Base-by-base conservation (phyloP, 805 yeast genomes). In the Geotrichum ghanense region DNA sequence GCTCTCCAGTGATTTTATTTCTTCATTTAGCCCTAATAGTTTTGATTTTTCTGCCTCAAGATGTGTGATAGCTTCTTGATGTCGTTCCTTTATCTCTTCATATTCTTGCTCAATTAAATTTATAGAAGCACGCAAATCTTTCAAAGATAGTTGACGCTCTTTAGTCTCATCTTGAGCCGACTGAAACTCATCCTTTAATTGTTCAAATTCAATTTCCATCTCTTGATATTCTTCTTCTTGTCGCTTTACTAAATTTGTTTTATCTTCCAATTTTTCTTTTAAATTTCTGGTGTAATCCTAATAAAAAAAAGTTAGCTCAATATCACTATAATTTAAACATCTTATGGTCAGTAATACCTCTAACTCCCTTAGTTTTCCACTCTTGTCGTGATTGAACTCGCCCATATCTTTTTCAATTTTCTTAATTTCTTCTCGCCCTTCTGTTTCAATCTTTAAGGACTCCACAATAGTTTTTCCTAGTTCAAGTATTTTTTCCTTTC, bases 381-480 rank as follows among this genome's bases (percentile, higher is more conserved):
- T 86, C 54, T 88, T 89, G 60, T 94, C 83, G 41, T 67, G 68
- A 49, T 75, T 77, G 60, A 88, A 90, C 56, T 92, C 97, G 45
- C 73, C 70, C 68, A 88, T 84, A 60, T 92, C 97, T 16, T 68
- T 73, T 57, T 83, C 84, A 45, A 84, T 79, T 5, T 59, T 59
- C 2, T 56, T 53, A 10, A 84, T 73, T 23, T 80, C 83, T 0
- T 48, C 48, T 25, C 67, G 60, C 35, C 68, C 69, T 2, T 54
- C 56, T 1, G 53, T 45, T 3, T 68, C 60, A 14, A 61, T 55
- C 2, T 56, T 52, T 17, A 66, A 58, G 16, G 72, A 69, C 4
- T 62, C 62, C 1, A 53, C 45, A 3, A 80, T 70, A 20, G 64
- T 59, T 3, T 56, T 54, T 17, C 65, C 58, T 20, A 83, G 65